Percentiles rank a stretch among this genome's conserved stretches.
Evolutionary conservation across 2,329 filamentous ascomycete genomes (phyloP).

Genomic region (Exophiala calicioides): DNA sequence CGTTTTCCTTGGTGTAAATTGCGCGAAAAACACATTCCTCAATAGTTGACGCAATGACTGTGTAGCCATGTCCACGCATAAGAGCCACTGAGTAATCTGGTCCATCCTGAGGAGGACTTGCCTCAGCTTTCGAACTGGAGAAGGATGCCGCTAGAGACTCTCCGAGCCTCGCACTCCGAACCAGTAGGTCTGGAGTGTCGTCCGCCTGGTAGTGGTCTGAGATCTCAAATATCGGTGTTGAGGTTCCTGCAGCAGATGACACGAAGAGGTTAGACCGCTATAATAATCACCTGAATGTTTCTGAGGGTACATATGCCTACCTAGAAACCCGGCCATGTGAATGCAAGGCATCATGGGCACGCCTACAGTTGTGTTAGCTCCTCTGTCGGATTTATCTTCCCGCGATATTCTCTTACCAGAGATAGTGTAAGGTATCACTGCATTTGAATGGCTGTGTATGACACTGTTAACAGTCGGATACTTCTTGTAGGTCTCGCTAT

Average conservation of each 20-base stretch:
- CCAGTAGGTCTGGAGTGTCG: constrained; percentile 42
- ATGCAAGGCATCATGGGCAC: constrained; percentile 44
- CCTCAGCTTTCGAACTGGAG: constrained; percentile 9
- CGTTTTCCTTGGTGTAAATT: constrained; percentile 49
- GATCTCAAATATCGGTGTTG: constrained; percentile 38
- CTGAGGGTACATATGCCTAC: constrained; percentile 32
- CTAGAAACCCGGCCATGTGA: constrained; percentile 50
- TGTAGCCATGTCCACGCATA: constrained; percentile 51
- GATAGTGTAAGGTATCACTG: constrained; percentile 47
- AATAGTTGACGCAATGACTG: constrained; percentile 41
- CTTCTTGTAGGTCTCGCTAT: constrained; percentile 50
- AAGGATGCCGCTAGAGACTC: constrained; percentile 40
- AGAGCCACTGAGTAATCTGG: constrained; percentile 42
- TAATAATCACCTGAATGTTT: not conserved
- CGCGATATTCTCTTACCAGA: constrained; percentile 30
- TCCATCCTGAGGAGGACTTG: not conserved
- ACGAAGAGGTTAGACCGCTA: not conserved
- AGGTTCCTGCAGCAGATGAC: constrained; percentile 1
- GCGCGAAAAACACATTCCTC: constrained; percentile 45
- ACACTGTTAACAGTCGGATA: constrained; percentile 44
- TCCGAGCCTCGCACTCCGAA: constrained; percentile 40
- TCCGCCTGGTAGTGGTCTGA: constrained; percentile 30
- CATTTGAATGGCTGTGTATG: constrained; percentile 49
- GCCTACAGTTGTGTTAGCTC: too few species aligned
- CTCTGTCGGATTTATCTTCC: too few species aligned